Evolutionary conservation across 2,329 filamentous ascomycete genomes (phyloP), one percentile per base, ranked within the genome.

Genomic region (Pseudogymnoascus pannorum): DNA sequence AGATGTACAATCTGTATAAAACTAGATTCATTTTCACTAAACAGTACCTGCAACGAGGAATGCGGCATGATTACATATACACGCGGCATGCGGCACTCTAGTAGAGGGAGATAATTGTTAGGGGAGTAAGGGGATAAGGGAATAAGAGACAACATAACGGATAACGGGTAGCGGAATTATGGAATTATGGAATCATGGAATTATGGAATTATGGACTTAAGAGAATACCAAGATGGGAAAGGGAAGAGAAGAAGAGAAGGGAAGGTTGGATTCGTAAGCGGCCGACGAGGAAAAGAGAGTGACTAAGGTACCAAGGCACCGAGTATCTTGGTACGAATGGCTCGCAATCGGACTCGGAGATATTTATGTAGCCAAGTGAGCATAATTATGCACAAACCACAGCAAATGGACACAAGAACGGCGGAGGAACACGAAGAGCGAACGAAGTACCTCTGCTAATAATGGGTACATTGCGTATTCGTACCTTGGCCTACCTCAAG

Each of bases 41-140:
- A 48, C 20, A 24, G 40, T 48, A 48, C 40, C 40, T 48, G 20
- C 40, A 48, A 48, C 40, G 20, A 24, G 20, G 12, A 22, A 48
- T 48, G 40, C 14, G 40, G 18, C 40, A 26, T 48, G 40, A 48
- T 48, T 48, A 48, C 40, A 48, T 48, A 48, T 48, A 48, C 40
- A 48, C 20, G 40, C 40, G 40, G 40, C 40, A 48, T 29, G 12
- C 40, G 12, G 12, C 11, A 48, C 20, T 48, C 20, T 48, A 48
- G 12, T 7, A 24, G 40, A 48, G 40, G 40, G 40, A 48, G 40
- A 44, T 44, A 44, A 40, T 2, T 12, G 31, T 8, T n/a, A n/a
- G n/a, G n/a, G n/a, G n/a, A n/a, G 11, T 33, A 9, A 33, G 31
- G 31, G 31, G 9, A 33, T 33, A 4, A 35, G 31, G 16, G 36